Base-by-base conservation (phyloP, 306 rosid species). In the Gleditsia sinensis region DNA sequence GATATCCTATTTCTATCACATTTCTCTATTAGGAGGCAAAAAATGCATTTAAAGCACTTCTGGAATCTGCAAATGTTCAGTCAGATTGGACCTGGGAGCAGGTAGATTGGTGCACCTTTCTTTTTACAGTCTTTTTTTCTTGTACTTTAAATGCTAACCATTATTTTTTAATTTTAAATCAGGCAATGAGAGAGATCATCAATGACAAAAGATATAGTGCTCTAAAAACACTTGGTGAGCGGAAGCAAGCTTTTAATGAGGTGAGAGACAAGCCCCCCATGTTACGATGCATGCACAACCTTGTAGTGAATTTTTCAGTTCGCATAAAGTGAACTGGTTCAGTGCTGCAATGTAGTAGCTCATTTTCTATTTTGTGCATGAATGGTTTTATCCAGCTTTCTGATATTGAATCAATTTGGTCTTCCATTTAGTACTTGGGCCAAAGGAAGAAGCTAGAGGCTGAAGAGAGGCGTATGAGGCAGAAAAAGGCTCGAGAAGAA, bases 21-120 rank as follows among this genome's bases (percentile, higher is more conserved):
- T 81, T 51, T 43, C 67, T 25, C 34, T 28, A 64, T 65, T 68
- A 95, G 99, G 99, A 95, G 83, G 99, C 99, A 73, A 95, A 92
- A 87, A 90, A 79, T 75, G 97, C 98, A 45, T 95, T 95, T 75
- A 95, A 95, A 85, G 87, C 88, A 1, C 98, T 95, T 50, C 70
- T 95, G 83, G 99, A 95, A 81, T 92, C 92, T 61, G 97, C 75
- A 24, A 95, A 88, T 77, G 99, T 95, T 27, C 94, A 88, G 66
- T 95, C 99, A 77, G 99, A 95, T 87, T 95, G 99, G 99, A 84
- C 97, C 54, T 95, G 99, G 99, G 99, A 95, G 78, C 99, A 95
- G 99, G 99, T 95, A 74, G 77, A 39, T 43, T 74, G 69, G 17
- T 69, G 45, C 46, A 40, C 53, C 68, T 59, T 82, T 80, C 11